Evolutionary conservation across 2,329 filamentous ascomycete species (phyloP), one percentile per base, ranked within the genome.

Genomic region (Teratosphaeria pseudoeucalypti): DNA sequence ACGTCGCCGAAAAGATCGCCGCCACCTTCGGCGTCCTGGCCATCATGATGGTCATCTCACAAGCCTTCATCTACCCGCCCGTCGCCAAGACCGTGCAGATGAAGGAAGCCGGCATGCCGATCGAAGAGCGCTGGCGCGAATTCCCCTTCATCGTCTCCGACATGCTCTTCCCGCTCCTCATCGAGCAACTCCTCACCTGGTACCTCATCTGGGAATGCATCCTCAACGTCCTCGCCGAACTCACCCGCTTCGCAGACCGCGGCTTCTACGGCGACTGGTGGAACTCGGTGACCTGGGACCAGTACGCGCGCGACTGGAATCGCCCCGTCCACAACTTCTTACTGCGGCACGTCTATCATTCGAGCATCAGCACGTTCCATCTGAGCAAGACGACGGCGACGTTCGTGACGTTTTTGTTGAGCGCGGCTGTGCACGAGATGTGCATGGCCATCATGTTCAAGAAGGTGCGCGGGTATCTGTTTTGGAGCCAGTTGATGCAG

Each of bases 301-400:
- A 90, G 69, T 92, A 89, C 67, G 88, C 88, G 3, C 79, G 88
- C 47, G 87, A 90, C 70, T 92, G 89, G 89, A 92, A 92, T 70
- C 76, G 84, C n/a, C 88, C 88, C 0, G 88, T 92, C 3, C 88
- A 91, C 69, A 85, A 87, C 66, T 92, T 92, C 72, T 76, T 92
- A 32, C 78, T 91, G 2, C 80, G 89, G 14, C 88, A 92, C 67
- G 89, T 92, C 61, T 92, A 92, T 69, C 87, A 92, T 74, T 85
- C 82, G 54, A 87, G 84, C 54, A 91, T 92, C 67, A 88, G 85
- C 1, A 83, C 86, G 10, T 82, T 90, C 72, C 84, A 85, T 61
- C 79, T 91, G 57, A 84, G 84, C 66, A 86, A 86, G 69, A 80
- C 84, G 64, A 83, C 84, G 4, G 89, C 89, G 1, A 90, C 88